Conservation (phyloP, 2,329 filamentous ascomycete species). For the Volutella citrinella region DNA sequence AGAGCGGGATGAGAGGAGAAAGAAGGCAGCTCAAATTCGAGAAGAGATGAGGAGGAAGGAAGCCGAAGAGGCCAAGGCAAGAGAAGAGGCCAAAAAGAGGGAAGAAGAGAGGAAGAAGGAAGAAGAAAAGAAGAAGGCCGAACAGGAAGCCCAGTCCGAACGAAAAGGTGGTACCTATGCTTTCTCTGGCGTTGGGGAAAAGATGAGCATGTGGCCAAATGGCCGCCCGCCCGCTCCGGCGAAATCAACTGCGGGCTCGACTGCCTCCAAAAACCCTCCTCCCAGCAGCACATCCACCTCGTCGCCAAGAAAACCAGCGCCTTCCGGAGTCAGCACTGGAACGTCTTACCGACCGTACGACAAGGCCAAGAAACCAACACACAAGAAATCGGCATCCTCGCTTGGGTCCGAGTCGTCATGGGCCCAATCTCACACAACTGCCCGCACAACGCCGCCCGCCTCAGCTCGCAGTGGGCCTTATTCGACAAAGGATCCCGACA, state of each 20-base stretch:
- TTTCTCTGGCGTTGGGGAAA: conserved; percentile 64
- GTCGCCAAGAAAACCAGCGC: conserved; percentile 34
- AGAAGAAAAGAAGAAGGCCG: conserved; percentile 32
- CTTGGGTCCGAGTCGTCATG: conserved; percentile 79
- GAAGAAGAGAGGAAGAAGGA: conserved; percentile 37
- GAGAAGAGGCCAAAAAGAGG: conserved; percentile 32
- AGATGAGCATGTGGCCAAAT: conserved; percentile 67
- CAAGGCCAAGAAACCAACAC: conserved; percentile 55
- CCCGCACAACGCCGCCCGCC: conserved; percentile 78
- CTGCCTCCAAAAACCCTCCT: conserved; percentile 18
- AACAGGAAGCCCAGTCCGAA: conserved; percentile 28
- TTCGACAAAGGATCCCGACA: conserved; percentile 85
- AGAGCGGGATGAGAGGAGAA: conserved; percentile 27
- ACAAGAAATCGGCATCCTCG: conserved; percentile 66
- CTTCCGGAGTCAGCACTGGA: conserved; percentile 58
- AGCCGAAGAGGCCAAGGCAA: conserved; percentile 30
- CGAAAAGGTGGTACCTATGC: conserved; percentile 56
- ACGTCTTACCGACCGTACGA: conserved; percentile 80
- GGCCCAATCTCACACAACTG: conserved; percentile 78
- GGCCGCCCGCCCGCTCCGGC: conserved; percentile 46
- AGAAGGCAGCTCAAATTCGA: conserved; percentile 37
- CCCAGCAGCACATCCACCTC: conserved; percentile 18
- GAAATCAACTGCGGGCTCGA: conserved; percentile 21
- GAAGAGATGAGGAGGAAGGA: conserved; percentile 31
- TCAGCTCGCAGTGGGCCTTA: conserved; percentile 76